A percentile compares a stretch with the other conserved stretches of the same genome.
These are phyloP conservation scores for Mucor irregularis DNA, from an alignment of 371 early-diverging fungal species.

Conservation along the genomic window DNA sequence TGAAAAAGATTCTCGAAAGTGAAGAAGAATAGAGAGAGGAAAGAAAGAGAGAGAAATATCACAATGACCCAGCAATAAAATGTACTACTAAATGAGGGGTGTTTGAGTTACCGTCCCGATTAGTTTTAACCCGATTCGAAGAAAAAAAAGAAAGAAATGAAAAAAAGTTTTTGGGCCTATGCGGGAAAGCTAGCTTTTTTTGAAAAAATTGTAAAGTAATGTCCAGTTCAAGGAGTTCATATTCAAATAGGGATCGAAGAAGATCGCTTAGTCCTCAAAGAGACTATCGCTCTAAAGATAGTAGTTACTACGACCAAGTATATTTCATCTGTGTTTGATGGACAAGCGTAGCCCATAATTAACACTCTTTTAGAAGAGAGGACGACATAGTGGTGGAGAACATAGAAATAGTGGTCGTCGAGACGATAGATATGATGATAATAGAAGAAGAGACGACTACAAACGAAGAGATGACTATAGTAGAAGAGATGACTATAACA, in stretches of 20 bases:
- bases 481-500: background rate
- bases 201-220: background rate
- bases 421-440: background rate
- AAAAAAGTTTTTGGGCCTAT: background rate
- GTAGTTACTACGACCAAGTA: conserved; percentile 3
- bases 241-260: conserved; percentile 4
- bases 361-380: background rate
- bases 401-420: too few species aligned
- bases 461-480: background rate
- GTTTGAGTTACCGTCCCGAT: too few species aligned
- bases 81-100: too few species aligned
- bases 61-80: too few species aligned
- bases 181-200: background rate
- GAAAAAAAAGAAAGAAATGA: background rate
- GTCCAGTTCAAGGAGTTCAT: conserved; percentile 4
- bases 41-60: too few species aligned
- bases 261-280: conserved; percentile 21
- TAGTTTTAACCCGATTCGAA: too few species aligned
- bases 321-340: background rate
- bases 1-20: conserved; percentile 2
- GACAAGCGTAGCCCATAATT: too few species aligned
- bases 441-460: background rate
- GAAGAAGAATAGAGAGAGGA: background rate
- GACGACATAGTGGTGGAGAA: too few species aligned
- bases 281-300: background rate